phyloP scores from a whole-genome alignment of 305 asterid genomes.

The Plantago coronopus region DNA sequence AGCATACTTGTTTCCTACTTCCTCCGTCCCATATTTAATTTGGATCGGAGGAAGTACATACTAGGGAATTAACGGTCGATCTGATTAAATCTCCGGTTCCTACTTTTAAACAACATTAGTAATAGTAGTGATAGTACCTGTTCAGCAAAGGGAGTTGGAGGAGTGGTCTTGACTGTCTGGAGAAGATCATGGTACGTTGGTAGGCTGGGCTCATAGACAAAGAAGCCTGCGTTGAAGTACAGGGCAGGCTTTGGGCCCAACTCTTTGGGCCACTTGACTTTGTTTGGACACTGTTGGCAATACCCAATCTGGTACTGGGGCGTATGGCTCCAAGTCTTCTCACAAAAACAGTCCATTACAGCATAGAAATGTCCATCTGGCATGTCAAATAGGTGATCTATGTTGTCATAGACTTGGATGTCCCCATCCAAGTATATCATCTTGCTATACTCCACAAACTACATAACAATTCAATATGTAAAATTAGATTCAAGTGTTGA shows the following conservation, averaged over 20 bases:
- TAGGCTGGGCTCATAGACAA: slow-evolving; percentile 38
- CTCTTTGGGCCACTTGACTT: slow-evolving; percentile 34
- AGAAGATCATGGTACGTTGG: slow-evolving; percentile 40
- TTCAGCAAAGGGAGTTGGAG: slow-evolving; percentile 46
- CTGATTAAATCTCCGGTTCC: no score
- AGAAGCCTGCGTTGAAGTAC: slow-evolving; percentile 51
- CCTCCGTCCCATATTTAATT: no score
- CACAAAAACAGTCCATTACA: slow-evolving; percentile 51
- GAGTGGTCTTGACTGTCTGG: slow-evolving; percentile 22
- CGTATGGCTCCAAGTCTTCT: slow-evolving; percentile 39
- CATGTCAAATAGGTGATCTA: slow-evolving; percentile 40
- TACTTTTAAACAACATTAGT: no score
- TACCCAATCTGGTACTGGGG: slow-evolving; percentile 37
- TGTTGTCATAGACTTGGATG: slow-evolving; percentile 40
- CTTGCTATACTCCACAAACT: slow-evolving; percentile 42
- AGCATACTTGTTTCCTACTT: no score
- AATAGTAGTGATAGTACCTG: slow-evolving; percentile 15
- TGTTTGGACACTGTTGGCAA: slow-evolving; percentile 40
- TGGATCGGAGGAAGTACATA: no score
- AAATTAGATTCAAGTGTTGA: neutral
- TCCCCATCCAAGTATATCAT: slow-evolving; percentile 55
- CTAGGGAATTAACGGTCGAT: no score
- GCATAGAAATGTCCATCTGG: slow-evolving; percentile 38
- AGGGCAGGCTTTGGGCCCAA: slow-evolving; percentile 35
- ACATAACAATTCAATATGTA: neutral